Conservation (phyloP, 495 filamentous ascomycete genomes). For the Penicillium waksmanii region DNA sequence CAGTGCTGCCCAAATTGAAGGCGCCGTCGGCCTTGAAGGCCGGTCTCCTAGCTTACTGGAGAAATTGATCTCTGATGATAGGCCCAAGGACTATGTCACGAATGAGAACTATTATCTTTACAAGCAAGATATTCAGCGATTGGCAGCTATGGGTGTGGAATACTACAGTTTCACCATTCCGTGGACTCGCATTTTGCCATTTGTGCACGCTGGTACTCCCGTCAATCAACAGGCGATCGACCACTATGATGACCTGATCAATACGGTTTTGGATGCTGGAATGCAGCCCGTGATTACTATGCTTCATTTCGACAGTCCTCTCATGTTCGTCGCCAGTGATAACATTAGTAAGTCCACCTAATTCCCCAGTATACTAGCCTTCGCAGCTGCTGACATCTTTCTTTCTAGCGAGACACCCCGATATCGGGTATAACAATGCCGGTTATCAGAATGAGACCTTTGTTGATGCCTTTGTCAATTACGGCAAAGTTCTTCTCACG, state of each 20-base stretch:
- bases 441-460: constrained; percentile 41
- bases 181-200: constrained; percentile 51
- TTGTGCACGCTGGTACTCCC: constrained; percentile 44
- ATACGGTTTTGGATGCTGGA: constrained; percentile 42
- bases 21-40: constrained; percentile 47
- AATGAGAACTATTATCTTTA: constrained; percentile 55
- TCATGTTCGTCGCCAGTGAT: constrained; percentile 30
- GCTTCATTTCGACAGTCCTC: constrained; percentile 46
- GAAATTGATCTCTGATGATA: constrained; percentile 26
- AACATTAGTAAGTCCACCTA: constrained; percentile 22
- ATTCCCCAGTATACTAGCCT: too few relatives aligned
- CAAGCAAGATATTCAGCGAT: constrained; percentile 53
- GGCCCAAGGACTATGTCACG: constrained; percentile 41
- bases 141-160: constrained; percentile 52
- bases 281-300: constrained; percentile 49
- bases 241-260: constrained; percentile 53
- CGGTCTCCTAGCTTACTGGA: constrained; percentile 43
- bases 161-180: constrained; percentile 53
- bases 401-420: constrained; percentile 21
- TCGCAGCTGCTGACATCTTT: not conserved
- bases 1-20: constrained; percentile 55
- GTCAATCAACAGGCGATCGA: constrained; percentile 47
- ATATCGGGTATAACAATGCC: constrained; percentile 37
- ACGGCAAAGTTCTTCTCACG: constrained; percentile 43
- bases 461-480: constrained; percentile 42